These are phyloP conservation scores for Chytridiales sp. DNA, from an alignment of 371 early-diverging fungal species.

Conservation along the genomic window DNA sequence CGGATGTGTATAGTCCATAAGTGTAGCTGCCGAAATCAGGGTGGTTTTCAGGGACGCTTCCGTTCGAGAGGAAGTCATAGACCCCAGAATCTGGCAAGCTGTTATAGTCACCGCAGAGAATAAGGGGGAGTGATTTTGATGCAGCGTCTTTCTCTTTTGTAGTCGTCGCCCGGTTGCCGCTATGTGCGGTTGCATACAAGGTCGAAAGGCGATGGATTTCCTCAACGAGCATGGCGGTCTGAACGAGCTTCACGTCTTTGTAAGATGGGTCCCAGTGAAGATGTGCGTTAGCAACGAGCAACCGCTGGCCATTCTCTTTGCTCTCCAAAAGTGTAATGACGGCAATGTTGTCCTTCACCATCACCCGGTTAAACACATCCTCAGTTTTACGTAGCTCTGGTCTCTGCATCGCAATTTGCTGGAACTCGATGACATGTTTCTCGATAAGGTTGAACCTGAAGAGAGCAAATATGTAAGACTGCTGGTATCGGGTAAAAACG, in stretches of 20 bases:
- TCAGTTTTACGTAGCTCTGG: constrained; percentile 86
- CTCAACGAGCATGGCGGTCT: constrained; percentile 93
- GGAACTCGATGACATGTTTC: constrained; percentile 79
- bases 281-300: constrained; percentile 92
- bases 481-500: neutral
- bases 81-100: constrained; percentile 91
- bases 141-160: constrained; percentile 1
- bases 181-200: constrained; percentile 29
- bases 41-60: constrained; percentile 72
- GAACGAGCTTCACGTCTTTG: constrained; percentile 97
- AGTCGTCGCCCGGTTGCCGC: neutral
- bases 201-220: constrained; percentile 68
- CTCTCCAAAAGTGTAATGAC: constrained; percentile 83
- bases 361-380: constrained; percentile 90
- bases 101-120: constrained; percentile 98
- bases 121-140: constrained; percentile 39
- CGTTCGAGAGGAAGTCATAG: constrained; percentile 79
- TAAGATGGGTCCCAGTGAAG: constrained; percentile 92
- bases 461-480: neutral
- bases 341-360: constrained; percentile 97
- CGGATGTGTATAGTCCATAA: constrained; percentile 84
- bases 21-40: constrained; percentile 76
- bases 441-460: constrained; percentile 74
- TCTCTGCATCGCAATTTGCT: constrained; percentile 85
- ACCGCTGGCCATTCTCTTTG: constrained; percentile 63